phyloP scores from a whole-genome alignment of 2,329 filamentous ascomycete species.

The Penicillium sp. region DNA sequence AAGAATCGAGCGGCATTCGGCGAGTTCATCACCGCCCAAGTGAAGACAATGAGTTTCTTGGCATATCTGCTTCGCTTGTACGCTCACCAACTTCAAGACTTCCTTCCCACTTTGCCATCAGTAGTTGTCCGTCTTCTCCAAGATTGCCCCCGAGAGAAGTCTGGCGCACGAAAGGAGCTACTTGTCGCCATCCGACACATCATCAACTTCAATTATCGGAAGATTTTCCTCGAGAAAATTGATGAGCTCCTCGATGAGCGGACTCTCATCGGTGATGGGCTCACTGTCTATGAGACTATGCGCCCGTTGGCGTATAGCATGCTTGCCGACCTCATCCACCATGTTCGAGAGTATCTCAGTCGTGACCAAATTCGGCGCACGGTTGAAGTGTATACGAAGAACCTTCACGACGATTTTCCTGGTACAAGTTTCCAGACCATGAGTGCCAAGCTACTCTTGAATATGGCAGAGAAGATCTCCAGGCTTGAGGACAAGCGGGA shows the following conservation, averaged over 20 bases:
- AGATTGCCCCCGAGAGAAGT: conserved; percentile 94
- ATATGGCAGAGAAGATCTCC: conserved; percentile 97
- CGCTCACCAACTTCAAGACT: conserved; percentile 82
- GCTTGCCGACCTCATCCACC: conserved; percentile 96
- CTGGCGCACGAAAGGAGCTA: conserved; percentile 88
- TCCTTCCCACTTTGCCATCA: conserved; percentile 78
- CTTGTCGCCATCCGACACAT: conserved; percentile 96
- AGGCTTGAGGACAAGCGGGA: conserved; percentile 92
- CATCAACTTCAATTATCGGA: conserved; percentile 97
- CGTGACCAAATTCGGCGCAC: conserved; percentile 93
- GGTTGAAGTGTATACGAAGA: conserved; percentile 95
- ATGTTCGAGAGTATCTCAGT: conserved; percentile 84
- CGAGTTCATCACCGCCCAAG: conserved; percentile 96
- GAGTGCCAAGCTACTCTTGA: conserved; percentile 94
- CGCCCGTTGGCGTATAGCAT: conserved; percentile 95
- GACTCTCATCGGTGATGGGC: conserved; percentile 89
- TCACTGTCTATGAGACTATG: conserved; percentile 97
- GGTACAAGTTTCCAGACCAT: conserved; percentile 99
- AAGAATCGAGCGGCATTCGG: conserved; percentile 93
- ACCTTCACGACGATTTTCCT: conserved; percentile 91
- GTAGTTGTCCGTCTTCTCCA: conserved; percentile 90
- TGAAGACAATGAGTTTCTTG: conserved; percentile 98
- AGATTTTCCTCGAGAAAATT: conserved; percentile 92
- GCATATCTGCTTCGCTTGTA: conserved; percentile 91
- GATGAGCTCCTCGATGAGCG: conserved; percentile 92